Conservation (phyloP, 2,329 filamentous ascomycete species). For the Diaporthe humulicola region DNA sequence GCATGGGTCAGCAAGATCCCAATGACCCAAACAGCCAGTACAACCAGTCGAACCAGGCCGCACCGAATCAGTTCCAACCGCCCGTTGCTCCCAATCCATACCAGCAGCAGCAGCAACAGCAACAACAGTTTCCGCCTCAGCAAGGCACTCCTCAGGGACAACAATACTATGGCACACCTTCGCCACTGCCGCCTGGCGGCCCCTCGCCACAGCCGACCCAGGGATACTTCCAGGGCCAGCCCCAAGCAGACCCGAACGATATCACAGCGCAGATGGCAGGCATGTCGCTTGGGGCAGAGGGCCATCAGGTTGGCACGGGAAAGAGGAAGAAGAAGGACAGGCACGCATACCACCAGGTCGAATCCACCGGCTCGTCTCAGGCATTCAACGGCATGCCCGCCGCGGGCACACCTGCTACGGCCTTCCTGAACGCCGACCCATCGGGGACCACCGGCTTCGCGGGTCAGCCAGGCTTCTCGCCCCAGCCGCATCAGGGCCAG, state of each 20-base stretch:
- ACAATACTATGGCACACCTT: conserved; percentile 55
- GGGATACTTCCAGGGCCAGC: conserved; percentile 50
- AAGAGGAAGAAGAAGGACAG: conserved; percentile 93
- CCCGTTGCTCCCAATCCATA: conserved; percentile 67
- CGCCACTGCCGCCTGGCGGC: conserved; percentile 47
- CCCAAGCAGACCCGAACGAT: conserved; percentile 59
- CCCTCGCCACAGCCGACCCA: conserved; percentile 49
- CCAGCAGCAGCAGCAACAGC: conserved; percentile 55
- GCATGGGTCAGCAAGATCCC: conserved; percentile 64
- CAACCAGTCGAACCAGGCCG: conserved; percentile 54
- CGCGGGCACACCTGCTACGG: conserved; percentile 65
- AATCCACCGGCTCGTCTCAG: conserved; percentile 77
- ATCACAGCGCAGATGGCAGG: conserved; percentile 82
- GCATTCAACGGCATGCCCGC: conserved; percentile 78
- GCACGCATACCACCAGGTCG: conserved; percentile 91
- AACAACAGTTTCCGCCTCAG: conserved; percentile 54
- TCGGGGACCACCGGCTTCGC: conserved; percentile 59
- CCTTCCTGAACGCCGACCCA: conserved; percentile 70
- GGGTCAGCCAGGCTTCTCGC: conserved; percentile 56
- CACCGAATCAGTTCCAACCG: conserved; percentile 62
- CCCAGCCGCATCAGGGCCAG: conserved; percentile 60
- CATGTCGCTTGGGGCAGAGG: conserved; percentile 74
- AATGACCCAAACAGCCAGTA: conserved; percentile 58
- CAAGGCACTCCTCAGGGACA: conserved; percentile 48
- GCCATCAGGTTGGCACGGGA: conserved; percentile 61